Evolutionary conservation across 2,329 filamentous ascomycete genomes (phyloP).

Genomic region (Diaporthe helianthi): DNA sequence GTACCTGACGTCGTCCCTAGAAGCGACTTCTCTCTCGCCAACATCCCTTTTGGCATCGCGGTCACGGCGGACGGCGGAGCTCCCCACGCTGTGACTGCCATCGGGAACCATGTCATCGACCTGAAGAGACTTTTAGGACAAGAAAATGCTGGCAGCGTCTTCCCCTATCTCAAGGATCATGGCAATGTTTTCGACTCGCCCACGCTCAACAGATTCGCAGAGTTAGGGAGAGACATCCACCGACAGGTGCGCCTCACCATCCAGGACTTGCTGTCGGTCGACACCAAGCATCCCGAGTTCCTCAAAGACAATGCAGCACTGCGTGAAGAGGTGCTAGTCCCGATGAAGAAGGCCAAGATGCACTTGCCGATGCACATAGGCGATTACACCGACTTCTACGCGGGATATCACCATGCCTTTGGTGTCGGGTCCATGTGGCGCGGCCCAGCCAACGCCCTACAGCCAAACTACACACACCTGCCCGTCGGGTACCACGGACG

Average conservation of each 20-base stretch:
- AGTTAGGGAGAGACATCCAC: slow-evolving; percentile 72
- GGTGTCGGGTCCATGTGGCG: slow-evolving; percentile 73
- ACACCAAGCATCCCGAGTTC: slow-evolving; percentile 65
- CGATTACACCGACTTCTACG: slow-evolving; percentile 88
- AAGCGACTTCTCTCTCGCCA: slow-evolving; percentile 75
- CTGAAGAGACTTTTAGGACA: slow-evolving; percentile 65
- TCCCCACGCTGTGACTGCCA: slow-evolving; percentile 67
- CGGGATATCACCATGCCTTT: slow-evolving; percentile 79
- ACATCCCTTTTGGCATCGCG: slow-evolving; percentile 81
- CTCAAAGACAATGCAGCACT: slow-evolving; percentile 68
- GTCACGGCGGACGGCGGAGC: slow-evolving; percentile 54
- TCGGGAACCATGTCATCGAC: slow-evolving; percentile 73
- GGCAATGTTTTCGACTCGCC: slow-evolving; percentile 40
- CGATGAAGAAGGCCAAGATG: slow-evolving; percentile 64
- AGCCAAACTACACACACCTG: slow-evolving; percentile 82
- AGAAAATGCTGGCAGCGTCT: slow-evolving; percentile 59
- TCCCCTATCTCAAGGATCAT: slow-evolving; percentile 36
- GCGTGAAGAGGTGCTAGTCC: slow-evolving; percentile 64
- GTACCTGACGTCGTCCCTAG: slow-evolving; percentile 45
- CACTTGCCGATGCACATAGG: slow-evolving; percentile 80
- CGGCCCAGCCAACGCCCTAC: slow-evolving; percentile 73
- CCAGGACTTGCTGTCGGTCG: slow-evolving; percentile 68
- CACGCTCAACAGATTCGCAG: slow-evolving; percentile 67
- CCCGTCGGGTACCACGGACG: slow-evolving; percentile 85
- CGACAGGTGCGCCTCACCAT: slow-evolving; percentile 72